These are phyloP conservation scores for Parascedosporium putredinis DNA, from an alignment of 2,329 filamentous ascomycete species.

Conservation along the genomic window DNA sequence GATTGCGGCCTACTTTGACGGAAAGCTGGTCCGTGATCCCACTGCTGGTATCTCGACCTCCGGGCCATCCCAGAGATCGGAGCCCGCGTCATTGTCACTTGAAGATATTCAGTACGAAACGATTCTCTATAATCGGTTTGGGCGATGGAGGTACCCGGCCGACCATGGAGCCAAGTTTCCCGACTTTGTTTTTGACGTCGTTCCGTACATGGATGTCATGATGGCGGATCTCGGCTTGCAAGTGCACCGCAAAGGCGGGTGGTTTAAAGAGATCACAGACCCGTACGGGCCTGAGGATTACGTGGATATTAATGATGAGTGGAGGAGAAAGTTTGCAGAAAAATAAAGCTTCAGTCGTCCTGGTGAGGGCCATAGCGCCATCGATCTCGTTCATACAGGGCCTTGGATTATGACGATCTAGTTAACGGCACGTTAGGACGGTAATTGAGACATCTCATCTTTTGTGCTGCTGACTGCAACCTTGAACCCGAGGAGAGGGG, in stretches of 20 bases:
- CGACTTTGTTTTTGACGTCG: slow-evolving; percentile 65
- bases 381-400: neutral
- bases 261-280: slow-evolving; percentile 38
- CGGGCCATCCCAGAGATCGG: too few species aligned
- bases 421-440: too few species aligned
- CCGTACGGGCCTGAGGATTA: slow-evolving; percentile 53
- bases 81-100: slow-evolving; percentile 26
- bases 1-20: slow-evolving; percentile 52
- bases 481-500: too few species aligned
- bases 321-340: slow-evolving; percentile 3
- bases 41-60: too few species aligned
- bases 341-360: neutral
- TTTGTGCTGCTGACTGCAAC: too few species aligned
- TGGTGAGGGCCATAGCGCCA: neutral
- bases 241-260: slow-evolving; percentile 42
- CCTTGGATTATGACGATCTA: neutral
- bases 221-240: slow-evolving; percentile 54
- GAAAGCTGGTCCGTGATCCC: slow-evolving; percentile 13
- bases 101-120: slow-evolving; percentile 39
- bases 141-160: slow-evolving; percentile 56
- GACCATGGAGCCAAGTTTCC: slow-evolving; percentile 53
- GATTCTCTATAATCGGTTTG: slow-evolving; percentile 56
- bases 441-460: too few species aligned
- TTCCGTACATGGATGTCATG: slow-evolving; percentile 64
- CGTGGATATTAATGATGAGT: slow-evolving; percentile 40